Percentiles rank a stretch among this genome's conserved stretches.
Conservation (phyloP, 345 rosid species). For the Anastatica hierochuntica region DNA sequence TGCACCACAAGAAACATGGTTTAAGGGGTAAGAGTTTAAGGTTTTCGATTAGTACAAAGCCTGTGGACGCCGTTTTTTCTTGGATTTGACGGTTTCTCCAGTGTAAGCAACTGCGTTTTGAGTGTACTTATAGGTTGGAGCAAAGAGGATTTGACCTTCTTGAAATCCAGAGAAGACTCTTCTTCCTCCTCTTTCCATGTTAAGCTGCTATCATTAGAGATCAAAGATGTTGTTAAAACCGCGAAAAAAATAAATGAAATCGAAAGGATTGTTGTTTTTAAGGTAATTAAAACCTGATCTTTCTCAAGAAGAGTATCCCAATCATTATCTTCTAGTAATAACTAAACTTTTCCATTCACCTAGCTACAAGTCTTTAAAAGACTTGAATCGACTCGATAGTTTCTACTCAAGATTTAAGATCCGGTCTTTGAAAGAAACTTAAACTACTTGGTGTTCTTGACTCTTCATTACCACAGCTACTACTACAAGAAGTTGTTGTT, state of each 20-base stretch:
- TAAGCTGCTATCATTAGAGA: constrained; percentile 39
- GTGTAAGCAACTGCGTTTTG: constrained; percentile 82
- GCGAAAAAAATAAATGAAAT: not conserved
- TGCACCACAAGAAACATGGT: not conserved
- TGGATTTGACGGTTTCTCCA: constrained; percentile 77
- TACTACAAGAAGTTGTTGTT: not conserved
- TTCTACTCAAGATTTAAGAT: constrained; percentile 64
- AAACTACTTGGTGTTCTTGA: constrained; percentile 30
- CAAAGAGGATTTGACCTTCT: constrained; percentile 71
- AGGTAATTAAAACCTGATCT: constrained; percentile 74
- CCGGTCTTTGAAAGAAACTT: constrained; percentile 63
- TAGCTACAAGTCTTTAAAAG: constrained; percentile 61
- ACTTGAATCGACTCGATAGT: constrained; percentile 48
- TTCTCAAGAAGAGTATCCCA: constrained; percentile 75
- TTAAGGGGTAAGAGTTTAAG: not conserved
- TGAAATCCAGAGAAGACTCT: constrained; percentile 65
- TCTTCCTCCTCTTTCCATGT: constrained; percentile 79
- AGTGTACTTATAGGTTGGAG: constrained; percentile 86
- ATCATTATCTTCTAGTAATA: constrained; percentile 59
- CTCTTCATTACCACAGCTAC: constrained; percentile 32
- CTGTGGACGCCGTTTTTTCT: constrained; percentile 92
- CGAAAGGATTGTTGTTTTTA: too few species aligned
- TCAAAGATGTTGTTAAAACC: not conserved
- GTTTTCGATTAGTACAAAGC: constrained; percentile 51
- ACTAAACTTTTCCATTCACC: constrained; percentile 35